These are phyloP conservation scores for Trichodelitschia bisporula DNA, from an alignment of 495 filamentous ascomycete genomes.

Conservation along the genomic window DNA sequence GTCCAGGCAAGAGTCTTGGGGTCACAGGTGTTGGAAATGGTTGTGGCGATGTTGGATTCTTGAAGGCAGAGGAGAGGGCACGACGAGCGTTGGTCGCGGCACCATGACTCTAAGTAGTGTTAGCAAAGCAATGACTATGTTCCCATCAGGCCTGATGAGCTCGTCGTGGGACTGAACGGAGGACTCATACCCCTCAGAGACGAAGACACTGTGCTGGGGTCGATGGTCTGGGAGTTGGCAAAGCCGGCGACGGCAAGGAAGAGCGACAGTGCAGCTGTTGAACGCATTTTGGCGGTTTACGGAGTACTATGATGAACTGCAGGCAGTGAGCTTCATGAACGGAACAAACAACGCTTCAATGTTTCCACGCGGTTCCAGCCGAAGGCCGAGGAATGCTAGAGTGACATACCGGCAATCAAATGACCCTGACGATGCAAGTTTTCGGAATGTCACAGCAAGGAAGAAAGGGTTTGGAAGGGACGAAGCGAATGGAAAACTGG, in stretches of 20 bases:
- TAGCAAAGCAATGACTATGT: constrained; percentile 3
- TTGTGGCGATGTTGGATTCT: constrained; percentile 22
- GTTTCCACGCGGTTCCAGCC: no score
- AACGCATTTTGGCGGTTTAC: constrained; percentile 13
- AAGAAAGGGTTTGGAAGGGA: no score
- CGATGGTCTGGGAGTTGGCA: constrained; percentile 26
- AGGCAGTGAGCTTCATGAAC: no score
- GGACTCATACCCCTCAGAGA: constrained; percentile 19
- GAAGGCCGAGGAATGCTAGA: no score
- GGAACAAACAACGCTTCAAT: no score
- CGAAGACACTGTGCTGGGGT: constrained; percentile 30
- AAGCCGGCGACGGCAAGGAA: constrained; percentile 12
- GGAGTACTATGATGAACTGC: no score
- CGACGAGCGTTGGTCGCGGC: constrained; percentile 32
- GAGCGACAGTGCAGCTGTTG: constrained; percentile 7
- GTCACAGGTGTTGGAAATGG: constrained; percentile 40
- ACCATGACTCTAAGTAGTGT: constrained; percentile 37
- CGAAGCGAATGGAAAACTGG: no score
- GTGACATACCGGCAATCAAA: no score
- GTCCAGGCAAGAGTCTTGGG: constrained; percentile 35
- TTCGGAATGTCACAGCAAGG: no score
- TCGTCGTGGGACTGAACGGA: constrained; percentile 2
- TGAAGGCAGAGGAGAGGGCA: constrained; percentile 69
- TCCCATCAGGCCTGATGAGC: neutral
- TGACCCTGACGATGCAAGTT: no score